These are phyloP conservation scores for Aspergillus sp. DNA, from an alignment of 2,329 filamentous ascomycete species.

Conservation along the genomic window DNA sequence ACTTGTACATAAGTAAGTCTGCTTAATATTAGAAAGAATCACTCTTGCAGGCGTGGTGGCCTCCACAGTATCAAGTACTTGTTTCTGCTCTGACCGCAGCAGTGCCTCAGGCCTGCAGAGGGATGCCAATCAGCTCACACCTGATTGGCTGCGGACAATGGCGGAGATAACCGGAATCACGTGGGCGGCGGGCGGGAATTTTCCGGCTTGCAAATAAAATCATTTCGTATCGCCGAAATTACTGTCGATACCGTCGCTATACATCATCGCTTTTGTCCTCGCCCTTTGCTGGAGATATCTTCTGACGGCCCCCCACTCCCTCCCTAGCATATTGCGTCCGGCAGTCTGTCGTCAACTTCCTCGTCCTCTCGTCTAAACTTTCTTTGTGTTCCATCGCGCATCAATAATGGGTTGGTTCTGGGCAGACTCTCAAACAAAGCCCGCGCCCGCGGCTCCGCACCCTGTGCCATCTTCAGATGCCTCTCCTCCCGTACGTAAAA, in stretches of 20 bases:
- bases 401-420: conserved; percentile 69
- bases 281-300: neutral
- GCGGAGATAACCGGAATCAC: neutral
- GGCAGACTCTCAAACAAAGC: conserved; percentile 56
- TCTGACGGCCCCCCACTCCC: neutral
- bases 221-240: conserved; percentile 6
- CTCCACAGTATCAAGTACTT: too few relatives aligned
- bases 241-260: neutral
- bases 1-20: neutral
- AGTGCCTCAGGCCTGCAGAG: neutral
- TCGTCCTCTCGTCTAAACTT: conserved; percentile 12
- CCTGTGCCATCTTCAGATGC: conserved; percentile 50
- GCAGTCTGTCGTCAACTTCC: conserved; percentile 16
- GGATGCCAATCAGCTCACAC: neutral
- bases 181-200: conserved; percentile 7
- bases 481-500: conserved; percentile 56
- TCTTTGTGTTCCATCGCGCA: conserved; percentile 11
- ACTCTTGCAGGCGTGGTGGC: neutral
- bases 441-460: conserved; percentile 49
- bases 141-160: conserved; percentile 8
- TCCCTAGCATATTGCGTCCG: neutral
- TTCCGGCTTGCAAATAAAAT: conserved; percentile 9
- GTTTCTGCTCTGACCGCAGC: neutral
- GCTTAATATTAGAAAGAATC: neutral
- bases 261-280: neutral